Evolutionary conservation across 192 early-diverging fungal species (phyloP).

Genomic region (Chytriomyces confervae): DNA sequence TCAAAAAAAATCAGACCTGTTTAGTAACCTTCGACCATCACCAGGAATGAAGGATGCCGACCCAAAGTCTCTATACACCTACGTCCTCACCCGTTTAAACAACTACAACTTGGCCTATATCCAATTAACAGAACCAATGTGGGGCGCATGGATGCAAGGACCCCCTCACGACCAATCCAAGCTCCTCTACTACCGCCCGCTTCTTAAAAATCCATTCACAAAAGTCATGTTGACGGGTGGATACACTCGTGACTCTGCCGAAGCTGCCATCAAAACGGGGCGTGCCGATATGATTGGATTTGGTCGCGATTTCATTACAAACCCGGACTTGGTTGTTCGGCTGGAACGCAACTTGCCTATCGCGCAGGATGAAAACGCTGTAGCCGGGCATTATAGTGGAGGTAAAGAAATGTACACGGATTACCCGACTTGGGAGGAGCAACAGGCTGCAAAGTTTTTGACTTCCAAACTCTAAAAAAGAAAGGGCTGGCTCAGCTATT

Average conservation of each 20-base stretch:
- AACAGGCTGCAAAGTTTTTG: constrained; percentile 24
- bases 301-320: constrained; percentile 55
- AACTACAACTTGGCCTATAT: constrained; percentile 44
- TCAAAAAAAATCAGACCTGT: too few species aligned
- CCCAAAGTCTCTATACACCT: constrained; percentile 37
- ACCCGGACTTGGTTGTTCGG: constrained; percentile 55
- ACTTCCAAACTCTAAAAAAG: background rate
- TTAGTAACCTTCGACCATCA: too few species aligned
- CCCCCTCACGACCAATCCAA: constrained; percentile 39
- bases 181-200: constrained; percentile 18
- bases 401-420: constrained; percentile 43
- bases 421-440: constrained; percentile 45
- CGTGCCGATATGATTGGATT: constrained; percentile 53
- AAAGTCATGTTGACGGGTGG: constrained; percentile 49
- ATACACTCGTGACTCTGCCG: constrained; percentile 43
- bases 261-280: constrained; percentile 39
- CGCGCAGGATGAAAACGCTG: constrained; percentile 34
- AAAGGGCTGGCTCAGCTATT: too few species aligned
- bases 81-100: constrained; percentile 39
- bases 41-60: constrained; percentile 18
- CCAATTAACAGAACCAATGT: constrained; percentile 48
- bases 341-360: constrained; percentile 38
- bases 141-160: constrained; percentile 42
- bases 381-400: constrained; percentile 43
- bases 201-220: constrained; percentile 32